phyloP scores from a whole-genome alignment of 2,329 filamentous ascomycete genomes.

The Fusarium globosum region DNA sequence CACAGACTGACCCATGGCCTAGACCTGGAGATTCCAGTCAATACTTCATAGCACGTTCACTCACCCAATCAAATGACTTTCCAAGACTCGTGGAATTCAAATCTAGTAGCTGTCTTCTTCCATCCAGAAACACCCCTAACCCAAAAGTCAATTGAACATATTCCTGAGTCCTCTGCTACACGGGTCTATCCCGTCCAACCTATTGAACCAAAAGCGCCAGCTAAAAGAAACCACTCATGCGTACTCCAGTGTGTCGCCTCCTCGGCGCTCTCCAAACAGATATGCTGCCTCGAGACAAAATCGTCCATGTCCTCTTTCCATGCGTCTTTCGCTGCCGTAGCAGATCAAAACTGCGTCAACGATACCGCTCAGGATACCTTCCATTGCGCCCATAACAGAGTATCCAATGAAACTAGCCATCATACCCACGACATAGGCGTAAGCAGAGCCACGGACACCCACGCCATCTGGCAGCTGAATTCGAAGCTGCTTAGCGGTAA shows the following conservation, averaged over 20 bases:
- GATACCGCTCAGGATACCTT: constrained; percentile 86
- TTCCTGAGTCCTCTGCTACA: constrained; percentile 5
- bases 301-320: constrained; percentile 73
- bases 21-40: background rate
- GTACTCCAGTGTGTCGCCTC: constrained; percentile 45
- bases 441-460: constrained; percentile 80
- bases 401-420: constrained; percentile 96
- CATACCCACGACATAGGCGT: constrained; percentile 93
- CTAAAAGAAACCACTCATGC: constrained; percentile 33
- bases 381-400: constrained; percentile 90
- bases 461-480: constrained; percentile 65
- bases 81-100: constrained; percentile 10
- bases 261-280: constrained; percentile 78
- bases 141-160: constrained; percentile 2
- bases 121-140: background rate
- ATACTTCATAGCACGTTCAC: background rate
- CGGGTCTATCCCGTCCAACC: constrained; percentile 33
- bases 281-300: constrained; percentile 94
- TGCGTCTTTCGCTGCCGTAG: constrained; percentile 88
- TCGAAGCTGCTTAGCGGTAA: constrained; percentile 82
- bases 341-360: constrained; percentile 91
- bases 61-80: background rate
- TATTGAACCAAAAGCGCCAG: constrained; percentile 28
- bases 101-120: background rate
- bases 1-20: background rate